A percentile compares a stretch with the other conserved stretches of the same genome.
Evolutionary conservation across 768 basidiomycete species (phyloP).

Genomic region (Lentinula guzmanii): DNA sequence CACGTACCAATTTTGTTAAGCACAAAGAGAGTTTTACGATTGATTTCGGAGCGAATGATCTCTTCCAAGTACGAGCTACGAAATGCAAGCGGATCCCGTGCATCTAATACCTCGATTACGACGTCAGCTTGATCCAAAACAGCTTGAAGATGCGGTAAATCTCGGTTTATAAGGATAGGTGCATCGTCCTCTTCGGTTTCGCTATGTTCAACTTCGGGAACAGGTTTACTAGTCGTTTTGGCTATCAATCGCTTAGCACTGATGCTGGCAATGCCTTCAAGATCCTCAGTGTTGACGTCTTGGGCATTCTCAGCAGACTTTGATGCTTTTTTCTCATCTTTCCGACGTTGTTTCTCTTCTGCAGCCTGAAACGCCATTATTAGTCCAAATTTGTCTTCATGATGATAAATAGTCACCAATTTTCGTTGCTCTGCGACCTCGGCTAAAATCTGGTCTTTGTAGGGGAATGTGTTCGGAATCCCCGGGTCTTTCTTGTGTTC

Average conservation of each 20-base stretch:
- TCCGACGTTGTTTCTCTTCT: conserved; percentile 69
- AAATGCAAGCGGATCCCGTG: conserved; percentile 72
- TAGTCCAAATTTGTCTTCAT: not conserved
- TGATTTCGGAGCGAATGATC: conserved; percentile 32
- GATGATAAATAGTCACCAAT: conserved; percentile 37
- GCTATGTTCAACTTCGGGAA: conserved; percentile 19
- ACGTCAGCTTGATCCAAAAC: conserved; percentile 78
- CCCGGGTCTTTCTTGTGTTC: conserved; percentile 87
- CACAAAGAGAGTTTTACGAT: conserved; percentile 49
- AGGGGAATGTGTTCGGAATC: conserved; percentile 89
- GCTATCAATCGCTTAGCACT: conserved; percentile 32
- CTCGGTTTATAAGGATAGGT: conserved; percentile 58
- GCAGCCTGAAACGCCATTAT: conserved; percentile 40
- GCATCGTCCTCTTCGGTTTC: conserved; percentile 45
- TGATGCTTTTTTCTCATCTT: conserved; percentile 57
- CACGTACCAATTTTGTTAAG: conserved; percentile 82
- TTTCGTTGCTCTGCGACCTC: conserved; percentile 82
- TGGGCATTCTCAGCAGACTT: conserved; percentile 23
- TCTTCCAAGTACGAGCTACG: conserved; percentile 62
- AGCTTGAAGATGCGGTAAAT: conserved; percentile 53
- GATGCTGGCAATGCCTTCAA: conserved; percentile 39
- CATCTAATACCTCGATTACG: conserved; percentile 76
- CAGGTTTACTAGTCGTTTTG: conserved; percentile 25
- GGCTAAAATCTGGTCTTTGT: conserved; percentile 90
- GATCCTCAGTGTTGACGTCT: conserved; percentile 30